phyloP scores from a whole-genome alignment of 2,329 filamentous ascomycete genomes.

The Stachybotrys chlorohalonatus region DNA sequence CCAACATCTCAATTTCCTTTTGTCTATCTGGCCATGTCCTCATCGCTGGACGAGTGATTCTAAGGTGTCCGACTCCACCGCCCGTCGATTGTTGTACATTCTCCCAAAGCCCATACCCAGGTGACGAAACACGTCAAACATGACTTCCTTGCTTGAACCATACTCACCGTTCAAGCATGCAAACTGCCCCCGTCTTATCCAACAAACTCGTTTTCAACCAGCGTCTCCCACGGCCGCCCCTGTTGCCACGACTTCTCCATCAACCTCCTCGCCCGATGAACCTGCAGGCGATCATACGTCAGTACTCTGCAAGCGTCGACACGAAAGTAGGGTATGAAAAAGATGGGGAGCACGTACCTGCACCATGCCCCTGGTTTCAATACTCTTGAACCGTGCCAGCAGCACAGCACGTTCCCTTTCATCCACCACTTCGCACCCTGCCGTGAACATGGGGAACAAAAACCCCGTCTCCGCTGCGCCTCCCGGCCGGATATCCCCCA shows the following conservation, averaged over 20 bases:
- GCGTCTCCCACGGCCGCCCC: conserved; percentile 58
- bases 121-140: too few relatives aligned
- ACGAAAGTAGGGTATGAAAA: too few relatives aligned
- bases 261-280: conserved; percentile 49
- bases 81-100: too few relatives aligned
- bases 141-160: too few relatives aligned
- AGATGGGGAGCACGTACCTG: conserved; percentile 42
- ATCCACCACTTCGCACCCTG: conserved; percentile 63
- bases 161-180: too few relatives aligned
- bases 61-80: too few relatives aligned
- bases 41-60: too few relatives aligned
- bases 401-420: conserved; percentile 48
- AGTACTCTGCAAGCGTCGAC: too few relatives aligned
- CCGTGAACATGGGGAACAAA: conserved; percentile 75
- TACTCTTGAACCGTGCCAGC: conserved; percentile 53
- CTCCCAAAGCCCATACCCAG: too few relatives aligned
- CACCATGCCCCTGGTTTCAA: conserved; percentile 68
- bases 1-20: too few relatives aligned
- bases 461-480: conserved; percentile 66
- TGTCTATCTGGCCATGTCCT: too few relatives aligned
- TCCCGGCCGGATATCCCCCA: conserved; percentile 54
- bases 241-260: conserved; percentile 64
- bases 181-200: conserved; percentile 32
- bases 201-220: conserved; percentile 60
- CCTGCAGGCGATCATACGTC: conserved; percentile 21